These are phyloP conservation scores for Fusarium hostae DNA, from an alignment of 2,329 filamentous ascomycete species.

Conservation along the genomic window DNA sequence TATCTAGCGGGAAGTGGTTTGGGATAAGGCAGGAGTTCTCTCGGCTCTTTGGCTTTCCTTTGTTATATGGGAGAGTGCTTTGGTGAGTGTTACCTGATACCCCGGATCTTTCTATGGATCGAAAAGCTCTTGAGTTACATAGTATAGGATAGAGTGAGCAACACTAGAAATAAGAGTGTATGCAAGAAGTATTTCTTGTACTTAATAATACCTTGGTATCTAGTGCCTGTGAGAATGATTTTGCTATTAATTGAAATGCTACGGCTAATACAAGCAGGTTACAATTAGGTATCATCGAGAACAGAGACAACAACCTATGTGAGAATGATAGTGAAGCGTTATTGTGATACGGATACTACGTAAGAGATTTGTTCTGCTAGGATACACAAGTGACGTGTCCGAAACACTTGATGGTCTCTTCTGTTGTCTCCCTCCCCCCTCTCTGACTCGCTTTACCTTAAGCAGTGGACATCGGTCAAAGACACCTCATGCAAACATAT, in stretches of 20 bases:
- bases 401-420: slow-evolving; percentile 1
- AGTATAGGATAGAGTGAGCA: slow-evolving; percentile 16
- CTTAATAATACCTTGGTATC: background rate
- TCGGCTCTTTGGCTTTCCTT: slow-evolving; percentile 21
- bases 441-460: background rate
- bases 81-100: slow-evolving; percentile 31
- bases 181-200: background rate
- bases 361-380: background rate
- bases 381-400: slow-evolving; percentile 20
- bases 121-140: slow-evolving; percentile 10
- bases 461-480: slow-evolving; percentile 2
- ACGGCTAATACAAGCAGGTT: background rate
- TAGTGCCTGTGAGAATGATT: background rate
- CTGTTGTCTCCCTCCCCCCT: background rate
- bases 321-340: background rate
- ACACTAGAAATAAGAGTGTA: slow-evolving; percentile 14
- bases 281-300: background rate
- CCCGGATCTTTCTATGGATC: slow-evolving; percentile 21
- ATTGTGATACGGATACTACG: background rate
- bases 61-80: slow-evolving; percentile 5
- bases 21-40: slow-evolving; percentile 24
- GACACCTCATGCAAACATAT: slow-evolving; percentile 26
- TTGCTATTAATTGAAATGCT: background rate
- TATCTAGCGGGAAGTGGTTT: slow-evolving; percentile 15
- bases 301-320: slow-evolving; percentile 13